Base-by-base conservation (phyloP, 2,329 filamentous ascomycete genomes). In the Colletotrichum sp. region DNA sequence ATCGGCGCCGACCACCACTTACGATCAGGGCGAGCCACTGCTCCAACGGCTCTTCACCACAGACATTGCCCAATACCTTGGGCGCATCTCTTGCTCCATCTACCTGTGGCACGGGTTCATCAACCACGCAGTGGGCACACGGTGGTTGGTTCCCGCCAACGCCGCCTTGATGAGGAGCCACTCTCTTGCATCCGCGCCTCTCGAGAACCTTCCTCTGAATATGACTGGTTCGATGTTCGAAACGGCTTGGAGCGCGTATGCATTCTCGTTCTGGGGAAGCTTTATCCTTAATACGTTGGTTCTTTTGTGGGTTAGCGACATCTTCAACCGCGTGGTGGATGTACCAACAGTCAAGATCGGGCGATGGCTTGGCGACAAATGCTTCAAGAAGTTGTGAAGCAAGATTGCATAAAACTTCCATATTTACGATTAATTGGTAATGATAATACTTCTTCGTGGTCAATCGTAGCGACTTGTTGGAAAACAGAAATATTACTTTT, bases 71-170 rank as follows among this genome's bases (percentile, higher is more conserved):
- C 90, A 92, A 79, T 93, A 92, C 81, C 83, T 93, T 6, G 91
- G 91, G 72, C 88, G 87, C 78, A 88, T 93, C 77, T 92, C 89
- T 63, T 93, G 91, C 80, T 88, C 90, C 64, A 79, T 93, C 24
- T 93, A 93, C 80, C 86, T 93, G 15, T 88, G 92, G 84, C 91
- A 93, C 80, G 90, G 90, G 0, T 88, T 89, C 6, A 85, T 88
- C 3, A 86, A 89, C 78, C 89, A 91, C 78, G 86, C 86, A 3
- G 78, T 88, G 16, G 90, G 72, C 8, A 15, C 65, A 7, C n/a
- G 67, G 89, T 74, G 72, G 72, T 30, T 64, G 59, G 16, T 7
- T 6, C 34, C 24, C 6, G 43, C 60, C 1, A 32, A 71, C 24
- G 7, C 24, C 7, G 43, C 6, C 18, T 7, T 74, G n/a, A n/a